phyloP scores from a whole-genome alignment of 2,329 filamentous ascomycete genomes.

The Neonectria hederae region DNA sequence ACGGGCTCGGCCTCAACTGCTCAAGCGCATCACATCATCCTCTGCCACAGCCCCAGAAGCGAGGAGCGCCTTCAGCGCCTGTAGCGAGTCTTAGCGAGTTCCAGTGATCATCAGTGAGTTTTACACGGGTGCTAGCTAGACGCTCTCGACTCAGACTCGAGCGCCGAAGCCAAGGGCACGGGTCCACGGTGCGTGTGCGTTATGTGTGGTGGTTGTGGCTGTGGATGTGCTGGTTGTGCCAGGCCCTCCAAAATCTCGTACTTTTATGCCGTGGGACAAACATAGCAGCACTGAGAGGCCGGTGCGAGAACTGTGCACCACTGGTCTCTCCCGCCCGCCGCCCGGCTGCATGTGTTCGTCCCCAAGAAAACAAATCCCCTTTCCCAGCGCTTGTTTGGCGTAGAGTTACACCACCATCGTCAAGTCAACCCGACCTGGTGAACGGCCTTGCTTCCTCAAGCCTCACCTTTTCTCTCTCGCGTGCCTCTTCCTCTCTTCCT shows the following conservation, averaged over 20 bases:
- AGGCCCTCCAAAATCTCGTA: constrained; percentile 19
- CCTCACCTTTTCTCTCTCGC: constrained; percentile 27
- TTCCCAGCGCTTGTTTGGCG: constrained; percentile 38
- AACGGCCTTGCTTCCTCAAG: constrained; percentile 33
- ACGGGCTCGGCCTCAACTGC: not conserved
- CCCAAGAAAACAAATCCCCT: constrained; percentile 46
- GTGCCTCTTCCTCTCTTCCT: constrained; percentile 25
- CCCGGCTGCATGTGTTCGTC: constrained; percentile 33
- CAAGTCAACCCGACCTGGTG: constrained; percentile 32
- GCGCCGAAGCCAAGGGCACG: not conserved
- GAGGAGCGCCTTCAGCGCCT: constrained; percentile 1
- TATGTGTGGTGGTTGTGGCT: constrained; percentile 28
- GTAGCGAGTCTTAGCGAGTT: not conserved
- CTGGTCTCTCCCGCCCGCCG: constrained; percentile 4
- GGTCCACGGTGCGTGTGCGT: constrained; percentile 5
- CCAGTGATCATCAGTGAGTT: not conserved
- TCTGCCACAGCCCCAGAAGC: not conserved
- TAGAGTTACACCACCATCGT: constrained; percentile 33
- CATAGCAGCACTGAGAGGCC: constrained; percentile 31
- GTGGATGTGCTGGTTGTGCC: constrained; percentile 25
- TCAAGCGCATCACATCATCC: not conserved
- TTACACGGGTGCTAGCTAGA: not conserved
- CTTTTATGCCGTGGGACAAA: constrained; percentile 38
- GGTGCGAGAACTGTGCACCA: constrained; percentile 27
- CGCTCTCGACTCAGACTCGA: constrained; percentile 9